phyloP scores from a whole-genome alignment of 2,329 filamentous ascomycete genomes.

The Nemania serpens region DNA sequence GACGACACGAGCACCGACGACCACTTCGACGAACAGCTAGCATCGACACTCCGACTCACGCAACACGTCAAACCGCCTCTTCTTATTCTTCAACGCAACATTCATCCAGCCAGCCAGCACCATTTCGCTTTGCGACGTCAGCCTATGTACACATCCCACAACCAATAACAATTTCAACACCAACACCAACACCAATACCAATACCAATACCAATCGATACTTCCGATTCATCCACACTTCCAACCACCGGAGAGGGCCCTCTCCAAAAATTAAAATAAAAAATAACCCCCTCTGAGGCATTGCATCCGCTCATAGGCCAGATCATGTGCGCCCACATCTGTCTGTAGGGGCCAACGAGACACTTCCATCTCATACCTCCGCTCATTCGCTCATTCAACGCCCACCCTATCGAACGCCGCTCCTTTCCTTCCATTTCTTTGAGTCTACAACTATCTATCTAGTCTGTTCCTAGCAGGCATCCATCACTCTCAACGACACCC shows the following conservation, averaged over 20 bases:
- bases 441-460: neutral
- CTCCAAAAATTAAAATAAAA: too few relatives aligned
- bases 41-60: too few relatives aligned
- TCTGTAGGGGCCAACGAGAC: constrained; percentile 18
- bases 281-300: neutral
- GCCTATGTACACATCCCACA: constrained; percentile 1
- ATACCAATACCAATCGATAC: neutral
- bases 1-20: neutral
- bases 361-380: constrained; percentile 5
- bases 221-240: neutral
- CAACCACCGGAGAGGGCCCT: neutral
- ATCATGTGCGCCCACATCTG: constrained; percentile 20
- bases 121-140: constrained; percentile 17
- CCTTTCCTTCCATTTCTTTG: constrained; percentile 17
- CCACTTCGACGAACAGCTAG: neutral
- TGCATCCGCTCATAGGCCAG: constrained; percentile 5
- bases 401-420: constrained; percentile 1
- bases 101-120: constrained; percentile 4
- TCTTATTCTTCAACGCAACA: too few relatives aligned
- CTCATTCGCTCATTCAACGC: constrained; percentile 19
- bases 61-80: too few relatives aligned
- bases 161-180: neutral
- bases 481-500: neutral
- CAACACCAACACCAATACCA: neutral
- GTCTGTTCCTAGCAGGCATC: constrained; percentile 3